A percentile compares a stretch with the other conserved stretches of the same genome.
Conservation (phyloP, 345 rosid genomes). For the Abelmoschus esculentus region DNA sequence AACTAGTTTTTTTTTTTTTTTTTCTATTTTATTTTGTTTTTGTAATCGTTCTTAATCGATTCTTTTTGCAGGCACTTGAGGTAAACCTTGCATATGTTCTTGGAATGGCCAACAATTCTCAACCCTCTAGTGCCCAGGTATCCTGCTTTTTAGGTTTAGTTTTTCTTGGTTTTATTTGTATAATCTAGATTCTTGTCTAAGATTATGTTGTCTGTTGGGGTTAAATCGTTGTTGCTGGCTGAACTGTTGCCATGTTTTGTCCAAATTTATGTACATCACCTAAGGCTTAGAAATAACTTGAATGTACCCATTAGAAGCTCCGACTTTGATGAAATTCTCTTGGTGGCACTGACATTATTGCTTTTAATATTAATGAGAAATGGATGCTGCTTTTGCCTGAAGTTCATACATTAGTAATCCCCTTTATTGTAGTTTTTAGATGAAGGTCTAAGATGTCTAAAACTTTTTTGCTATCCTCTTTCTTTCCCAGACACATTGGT, state of each 20-base stretch:
- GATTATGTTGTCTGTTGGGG: background rate
- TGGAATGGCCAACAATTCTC: slow-evolving; percentile 65
- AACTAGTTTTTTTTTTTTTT: background rate
- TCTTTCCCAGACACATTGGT: slow-evolving; percentile 24
- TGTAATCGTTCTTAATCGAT: background rate
- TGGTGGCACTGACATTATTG: background rate
- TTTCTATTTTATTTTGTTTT: background rate
- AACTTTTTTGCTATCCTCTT: background rate
- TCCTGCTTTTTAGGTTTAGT: slow-evolving; percentile 4
- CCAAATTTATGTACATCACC: background rate
- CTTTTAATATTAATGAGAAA: background rate
- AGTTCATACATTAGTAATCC: background rate
- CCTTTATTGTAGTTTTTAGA: background rate
- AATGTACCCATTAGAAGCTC: background rate
- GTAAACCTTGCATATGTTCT: slow-evolving; percentile 15
- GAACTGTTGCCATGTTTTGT: background rate
- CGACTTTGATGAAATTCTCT: background rate
- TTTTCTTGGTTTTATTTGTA: background rate
- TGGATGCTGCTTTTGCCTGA: background rate
- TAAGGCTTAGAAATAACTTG: background rate
- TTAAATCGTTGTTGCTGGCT: background rate
- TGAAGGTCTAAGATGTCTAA: slow-evolving; percentile 3
- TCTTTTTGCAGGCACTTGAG: slow-evolving; percentile 15
- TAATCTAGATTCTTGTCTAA: slow-evolving; percentile 11
- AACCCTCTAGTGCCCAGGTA: slow-evolving; percentile 61